Evolutionary conservation across 306 rosid genomes (phyloP).

Genomic region (Pterocarpus macrocarpus): DNA sequence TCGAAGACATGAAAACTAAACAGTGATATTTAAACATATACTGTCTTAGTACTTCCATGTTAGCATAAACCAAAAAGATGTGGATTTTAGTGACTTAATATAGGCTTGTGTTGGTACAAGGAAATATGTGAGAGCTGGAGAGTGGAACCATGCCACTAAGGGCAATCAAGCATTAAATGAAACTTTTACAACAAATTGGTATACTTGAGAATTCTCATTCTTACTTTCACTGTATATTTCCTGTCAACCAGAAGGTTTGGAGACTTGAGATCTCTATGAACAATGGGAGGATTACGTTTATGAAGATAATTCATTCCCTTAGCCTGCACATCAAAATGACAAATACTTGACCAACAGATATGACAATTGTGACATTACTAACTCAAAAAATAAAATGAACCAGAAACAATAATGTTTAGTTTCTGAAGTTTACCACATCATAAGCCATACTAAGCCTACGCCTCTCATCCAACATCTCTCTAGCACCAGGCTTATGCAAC

Average conservation of each 20-base stretch:
- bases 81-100: too few relatives aligned
- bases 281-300: constrained; percentile 85
- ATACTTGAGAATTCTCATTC: constrained; percentile 17
- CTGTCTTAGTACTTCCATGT: not conserved
- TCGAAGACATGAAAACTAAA: not conserved
- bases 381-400: not conserved
- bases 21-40: not conserved
- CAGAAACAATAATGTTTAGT: constrained; percentile 10
- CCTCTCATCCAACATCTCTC: constrained; percentile 80
- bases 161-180: constrained; percentile 5
- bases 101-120: not conserved
- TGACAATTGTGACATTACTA: not conserved
- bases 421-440: constrained; percentile 71
- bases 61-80: not conserved
- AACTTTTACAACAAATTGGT: not conserved
- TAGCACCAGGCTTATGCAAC: constrained; percentile 75
- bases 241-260: constrained; percentile 93
- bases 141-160: constrained; percentile 20
- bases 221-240: constrained; percentile 86
- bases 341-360: constrained; percentile 28
- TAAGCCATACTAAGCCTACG: constrained; percentile 81
- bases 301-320: constrained; percentile 97
- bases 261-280: constrained; percentile 91
- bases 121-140: constrained; percentile 18
- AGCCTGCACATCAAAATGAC: constrained; percentile 64